These are phyloP conservation scores for Monascus ruber DNA, from an alignment of 2,329 filamentous ascomycete species.

Conservation along the genomic window DNA sequence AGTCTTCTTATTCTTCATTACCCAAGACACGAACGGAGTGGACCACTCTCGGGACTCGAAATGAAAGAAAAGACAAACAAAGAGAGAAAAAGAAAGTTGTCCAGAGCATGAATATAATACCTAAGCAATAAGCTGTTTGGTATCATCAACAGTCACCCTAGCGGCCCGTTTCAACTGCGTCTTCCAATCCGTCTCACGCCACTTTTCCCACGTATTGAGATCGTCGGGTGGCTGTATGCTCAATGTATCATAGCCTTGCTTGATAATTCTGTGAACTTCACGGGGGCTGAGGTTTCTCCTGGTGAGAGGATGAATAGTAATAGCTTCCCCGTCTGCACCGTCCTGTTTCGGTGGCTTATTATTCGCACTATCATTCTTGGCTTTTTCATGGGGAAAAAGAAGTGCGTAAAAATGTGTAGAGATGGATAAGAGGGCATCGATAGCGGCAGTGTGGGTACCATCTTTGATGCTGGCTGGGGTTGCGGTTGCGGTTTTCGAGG, in stretches of 20 bases:
- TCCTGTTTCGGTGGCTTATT: conserved; percentile 3
- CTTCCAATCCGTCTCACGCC: conserved; percentile 77
- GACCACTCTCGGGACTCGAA: too few relatives aligned
- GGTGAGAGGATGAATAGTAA: conserved; percentile 19
- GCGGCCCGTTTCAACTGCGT: conserved; percentile 77
- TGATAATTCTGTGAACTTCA: conserved; percentile 84
- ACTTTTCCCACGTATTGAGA: conserved; percentile 73
- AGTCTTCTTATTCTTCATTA: too few relatives aligned
- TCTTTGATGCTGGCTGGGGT: conserved; percentile 7
- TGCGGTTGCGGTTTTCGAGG: conserved; percentile 9
- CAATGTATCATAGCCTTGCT: conserved; percentile 89
- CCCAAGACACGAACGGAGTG: too few relatives aligned
- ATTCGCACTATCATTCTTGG: conserved; percentile 5
- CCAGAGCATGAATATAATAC: conserved; percentile 1
- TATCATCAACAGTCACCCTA: conserved; percentile 63
- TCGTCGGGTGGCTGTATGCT: conserved; percentile 84
- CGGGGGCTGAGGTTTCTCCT: conserved; percentile 65
- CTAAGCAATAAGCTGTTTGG: conserved; percentile 37
- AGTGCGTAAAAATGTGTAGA: conserved; percentile 73
- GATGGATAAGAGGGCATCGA: conserved; percentile 74
- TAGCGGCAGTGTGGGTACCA: conserved; percentile 48
- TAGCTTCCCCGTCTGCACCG: conserved; percentile 10
- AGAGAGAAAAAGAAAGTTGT: not conserved
- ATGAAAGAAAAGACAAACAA: too few relatives aligned
- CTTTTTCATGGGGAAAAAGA: conserved; percentile 45